These are phyloP conservation scores for Sporothrix inflata DNA, from an alignment of 2,329 filamentous ascomycete species.

Conservation along the genomic window DNA sequence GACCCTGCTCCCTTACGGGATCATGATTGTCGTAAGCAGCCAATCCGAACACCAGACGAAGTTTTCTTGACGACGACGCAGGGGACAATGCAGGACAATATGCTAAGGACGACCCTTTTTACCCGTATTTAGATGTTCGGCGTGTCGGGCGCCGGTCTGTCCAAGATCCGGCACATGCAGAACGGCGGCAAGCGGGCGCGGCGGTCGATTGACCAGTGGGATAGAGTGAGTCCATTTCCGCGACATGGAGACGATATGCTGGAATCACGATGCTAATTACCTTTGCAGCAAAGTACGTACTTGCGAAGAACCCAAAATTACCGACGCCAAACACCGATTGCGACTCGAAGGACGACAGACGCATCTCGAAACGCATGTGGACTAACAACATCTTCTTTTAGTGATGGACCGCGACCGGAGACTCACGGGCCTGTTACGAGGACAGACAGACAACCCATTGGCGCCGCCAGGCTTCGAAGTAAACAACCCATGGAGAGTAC, in stretches of 20 bases:
- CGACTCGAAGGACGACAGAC: background rate
- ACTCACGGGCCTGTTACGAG: slow-evolving; percentile 62
- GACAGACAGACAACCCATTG: slow-evolving; percentile 58
- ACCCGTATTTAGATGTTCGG: slow-evolving; percentile 61
- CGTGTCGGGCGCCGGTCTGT: slow-evolving; percentile 60
- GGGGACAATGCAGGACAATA: background rate
- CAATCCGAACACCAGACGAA: background rate
- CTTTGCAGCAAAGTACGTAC: slow-evolving; percentile 56
- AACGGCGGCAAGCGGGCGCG: slow-evolving; percentile 65
- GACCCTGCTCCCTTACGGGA: slow-evolving; percentile 65
- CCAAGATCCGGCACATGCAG: slow-evolving; percentile 58
- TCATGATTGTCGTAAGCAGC: slow-evolving; percentile 61
- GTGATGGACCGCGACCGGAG: slow-evolving; percentile 69
- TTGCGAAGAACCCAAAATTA: background rate
- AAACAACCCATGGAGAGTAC: slow-evolving; percentile 67
- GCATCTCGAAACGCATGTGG: background rate
- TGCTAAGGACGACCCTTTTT: background rate
- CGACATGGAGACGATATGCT: background rate
- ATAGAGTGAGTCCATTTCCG: slow-evolving; percentile 52
- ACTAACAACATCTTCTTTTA: slow-evolving; percentile 38
- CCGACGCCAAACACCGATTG: background rate
- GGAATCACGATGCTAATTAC: slow-evolving; percentile 38
- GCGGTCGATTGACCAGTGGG: slow-evolving; percentile 66
- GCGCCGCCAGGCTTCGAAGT: slow-evolving; percentile 64
- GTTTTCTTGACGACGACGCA: background rate